Evolutionary conservation across 305 asterid species (phyloP).

Genomic region (Solanum hybrid): DNA sequence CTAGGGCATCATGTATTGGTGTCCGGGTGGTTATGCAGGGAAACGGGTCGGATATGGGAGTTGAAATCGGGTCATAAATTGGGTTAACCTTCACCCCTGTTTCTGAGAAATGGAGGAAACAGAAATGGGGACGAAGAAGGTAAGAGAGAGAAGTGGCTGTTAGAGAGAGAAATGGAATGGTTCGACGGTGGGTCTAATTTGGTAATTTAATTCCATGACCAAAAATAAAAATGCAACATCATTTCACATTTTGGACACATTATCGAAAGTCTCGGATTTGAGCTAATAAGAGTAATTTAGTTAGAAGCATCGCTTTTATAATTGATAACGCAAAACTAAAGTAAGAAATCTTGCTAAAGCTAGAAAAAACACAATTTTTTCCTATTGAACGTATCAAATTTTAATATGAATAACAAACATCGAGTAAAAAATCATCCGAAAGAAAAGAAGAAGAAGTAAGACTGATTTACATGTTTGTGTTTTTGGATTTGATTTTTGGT

Average conservation of each 20-base stretch:
- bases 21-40: not conserved
- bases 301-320: not conserved
- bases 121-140: not conserved
- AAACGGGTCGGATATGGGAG: not conserved
- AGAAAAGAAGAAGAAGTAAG: not conserved
- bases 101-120: not conserved
- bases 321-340: not conserved
- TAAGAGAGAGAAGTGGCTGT: not conserved
- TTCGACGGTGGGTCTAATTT: not conserved
- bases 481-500: not conserved
- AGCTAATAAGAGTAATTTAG: not conserved
- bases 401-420: not conserved
- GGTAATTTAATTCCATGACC: not conserved
- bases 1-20: not conserved
- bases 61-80: not conserved
- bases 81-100: not conserved
- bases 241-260: not conserved
- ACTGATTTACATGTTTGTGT: not conserved
- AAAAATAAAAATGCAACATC: not conserved
- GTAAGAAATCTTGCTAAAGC: not conserved
- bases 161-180: not conserved
- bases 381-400: not conserved
- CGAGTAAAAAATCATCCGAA: not conserved
- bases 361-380: not conserved
- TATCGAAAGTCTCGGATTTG: not conserved